phyloP scores from a whole-genome alignment of 768 basidiomycete species.

The Candolleomyces eurysporus region DNA sequence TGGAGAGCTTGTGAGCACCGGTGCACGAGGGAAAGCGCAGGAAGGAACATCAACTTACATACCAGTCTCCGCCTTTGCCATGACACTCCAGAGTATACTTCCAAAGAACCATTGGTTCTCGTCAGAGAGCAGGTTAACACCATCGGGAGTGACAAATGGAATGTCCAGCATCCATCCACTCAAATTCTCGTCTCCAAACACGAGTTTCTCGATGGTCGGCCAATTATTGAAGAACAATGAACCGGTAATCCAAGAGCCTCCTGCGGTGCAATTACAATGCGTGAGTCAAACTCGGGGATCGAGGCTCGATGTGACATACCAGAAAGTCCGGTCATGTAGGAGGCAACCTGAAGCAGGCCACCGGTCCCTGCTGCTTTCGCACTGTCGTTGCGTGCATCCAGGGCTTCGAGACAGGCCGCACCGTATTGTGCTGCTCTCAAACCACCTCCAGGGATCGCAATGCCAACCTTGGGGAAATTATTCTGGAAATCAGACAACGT shows the following conservation, averaged over 20 bases:
- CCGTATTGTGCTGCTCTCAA: constrained; percentile 66
- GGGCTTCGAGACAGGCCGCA: constrained; percentile 53
- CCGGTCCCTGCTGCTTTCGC: constrained; percentile 60
- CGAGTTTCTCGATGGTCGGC: constrained; percentile 53
- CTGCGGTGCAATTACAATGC: constrained; percentile 23
- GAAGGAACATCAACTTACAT: constrained; percentile 33
- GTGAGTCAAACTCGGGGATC: too few relatives aligned
- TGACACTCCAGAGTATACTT: constrained; percentile 51
- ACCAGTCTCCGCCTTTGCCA: constrained; percentile 51
- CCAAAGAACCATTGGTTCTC: constrained; percentile 54
- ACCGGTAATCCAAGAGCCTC: constrained; percentile 66
- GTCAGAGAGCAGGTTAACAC: constrained; percentile 41
- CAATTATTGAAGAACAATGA: constrained; percentile 67
- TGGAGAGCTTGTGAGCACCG: constrained; percentile 18
- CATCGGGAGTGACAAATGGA: constrained; percentile 52
- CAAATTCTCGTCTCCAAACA: constrained; percentile 51
- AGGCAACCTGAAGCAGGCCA: constrained; percentile 67
- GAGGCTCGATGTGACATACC: constrained; percentile 33
- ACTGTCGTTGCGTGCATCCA: constrained; percentile 62
- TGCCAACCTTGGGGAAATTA: constrained; percentile 50
- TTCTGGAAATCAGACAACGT: constrained; percentile 39
- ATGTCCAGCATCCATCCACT: constrained; percentile 59
- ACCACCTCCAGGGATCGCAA: constrained; percentile 72
- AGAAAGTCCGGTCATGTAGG: constrained; percentile 66
- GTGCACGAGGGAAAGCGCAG: background rate